Evolutionary conservation across 768 basidiomycete genomes (phyloP).

Genomic region (Lactifluus volemus): DNA sequence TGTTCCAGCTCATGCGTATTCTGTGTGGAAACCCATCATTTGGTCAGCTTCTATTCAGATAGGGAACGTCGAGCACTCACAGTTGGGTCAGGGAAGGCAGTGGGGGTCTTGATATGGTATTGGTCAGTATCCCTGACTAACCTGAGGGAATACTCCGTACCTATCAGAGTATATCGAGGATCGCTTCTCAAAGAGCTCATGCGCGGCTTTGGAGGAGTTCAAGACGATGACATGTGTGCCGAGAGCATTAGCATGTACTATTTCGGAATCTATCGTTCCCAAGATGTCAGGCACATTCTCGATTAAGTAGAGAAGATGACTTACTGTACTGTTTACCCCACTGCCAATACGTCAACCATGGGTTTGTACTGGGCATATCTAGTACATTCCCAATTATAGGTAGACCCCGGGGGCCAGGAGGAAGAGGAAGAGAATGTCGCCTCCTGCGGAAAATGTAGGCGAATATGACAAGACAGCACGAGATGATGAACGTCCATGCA

Average conservation of each 20-base stretch:
- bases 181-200: slow-evolving; percentile 19
- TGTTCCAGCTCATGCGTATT: slow-evolving; percentile 15
- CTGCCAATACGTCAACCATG: slow-evolving; percentile 19
- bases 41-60: background rate
- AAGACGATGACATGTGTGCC: slow-evolving; percentile 23
- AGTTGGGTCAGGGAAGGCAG: slow-evolving; percentile 10
- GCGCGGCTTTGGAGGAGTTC: slow-evolving; percentile 28
- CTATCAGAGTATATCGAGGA: slow-evolving; percentile 19
- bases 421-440: slow-evolving; percentile 11
- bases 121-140: background rate
- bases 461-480: background rate
- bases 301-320: background rate
- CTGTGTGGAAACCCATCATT: background rate
- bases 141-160: background rate
- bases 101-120: slow-evolving; percentile 1
- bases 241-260: slow-evolving; percentile 13
- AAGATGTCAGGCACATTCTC: background rate
- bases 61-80: background rate
- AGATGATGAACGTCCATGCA: background rate
- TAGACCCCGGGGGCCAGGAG: slow-evolving; percentile 22
- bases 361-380: slow-evolving; percentile 19
- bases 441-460: background rate
- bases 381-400: slow-evolving; percentile 21
- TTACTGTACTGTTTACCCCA: slow-evolving; percentile 21
- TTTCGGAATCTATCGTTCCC: slow-evolving; percentile 11